These are phyloP conservation scores for Omphalea diandra DNA, from an alignment of 441 rosid genomes.

Conservation along the genomic window DNA sequence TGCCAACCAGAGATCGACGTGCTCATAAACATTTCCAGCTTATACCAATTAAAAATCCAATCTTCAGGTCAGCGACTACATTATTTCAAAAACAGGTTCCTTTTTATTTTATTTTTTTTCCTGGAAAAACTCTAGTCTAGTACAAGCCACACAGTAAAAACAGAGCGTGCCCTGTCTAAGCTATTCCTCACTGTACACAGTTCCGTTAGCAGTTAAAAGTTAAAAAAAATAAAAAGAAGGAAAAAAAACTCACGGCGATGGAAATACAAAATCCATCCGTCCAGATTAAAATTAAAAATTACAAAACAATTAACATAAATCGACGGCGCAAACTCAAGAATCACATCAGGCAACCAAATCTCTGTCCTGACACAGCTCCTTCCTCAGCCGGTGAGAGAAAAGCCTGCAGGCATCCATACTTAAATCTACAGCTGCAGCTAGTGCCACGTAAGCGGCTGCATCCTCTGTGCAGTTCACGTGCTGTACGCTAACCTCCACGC, in stretches of 20 bases:
- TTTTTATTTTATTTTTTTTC: no score
- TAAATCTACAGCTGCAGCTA: slow-evolving; percentile 80
- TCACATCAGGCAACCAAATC: slow-evolving; percentile 48
- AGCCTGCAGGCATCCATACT: slow-evolving; percentile 92
- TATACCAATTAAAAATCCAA: no score
- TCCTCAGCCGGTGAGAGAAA: slow-evolving; percentile 83
- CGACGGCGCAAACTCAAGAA: neutral
- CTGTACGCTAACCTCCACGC: slow-evolving; percentile 79
- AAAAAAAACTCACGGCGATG: neutral
- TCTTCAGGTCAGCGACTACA: slow-evolving; percentile 12
- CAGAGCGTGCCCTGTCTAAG: no score
- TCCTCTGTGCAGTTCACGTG: slow-evolving; percentile 90
- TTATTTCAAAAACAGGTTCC: neutral
- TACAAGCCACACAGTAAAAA: no score
- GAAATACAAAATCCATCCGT: slow-evolving; percentile 18
- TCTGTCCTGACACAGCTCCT: slow-evolving; percentile 60
- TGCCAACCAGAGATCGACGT: neutral
- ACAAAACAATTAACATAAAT: neutral
- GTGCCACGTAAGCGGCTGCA: slow-evolving; percentile 88
- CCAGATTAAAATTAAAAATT: neutral
- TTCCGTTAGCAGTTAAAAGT: slow-evolving; percentile 21
- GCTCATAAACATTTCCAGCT: neutral
- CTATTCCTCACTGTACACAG: slow-evolving; percentile 25
- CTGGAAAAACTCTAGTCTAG: no score
- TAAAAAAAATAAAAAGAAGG: no score